These are phyloP conservation scores for Hanseniaspora taiwanica DNA, from an alignment of 805 yeast species.

Conservation along the genomic window DNA sequence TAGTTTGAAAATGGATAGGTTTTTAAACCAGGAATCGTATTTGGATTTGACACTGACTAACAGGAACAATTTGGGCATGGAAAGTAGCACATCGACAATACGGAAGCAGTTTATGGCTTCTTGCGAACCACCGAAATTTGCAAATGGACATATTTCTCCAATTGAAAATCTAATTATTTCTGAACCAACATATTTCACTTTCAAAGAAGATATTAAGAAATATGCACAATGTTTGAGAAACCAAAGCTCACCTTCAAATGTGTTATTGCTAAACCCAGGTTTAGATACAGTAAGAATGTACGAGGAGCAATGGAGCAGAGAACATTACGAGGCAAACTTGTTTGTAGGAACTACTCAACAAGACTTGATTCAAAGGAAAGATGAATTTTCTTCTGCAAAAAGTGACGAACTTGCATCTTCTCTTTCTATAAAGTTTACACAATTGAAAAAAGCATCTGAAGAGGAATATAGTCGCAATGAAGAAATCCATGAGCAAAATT, in stretches of 20 bases:
- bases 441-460: neutral
- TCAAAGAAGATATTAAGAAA: conserved; percentile 36
- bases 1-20: conserved; percentile 29
- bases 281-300: conserved; percentile 46
- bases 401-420: neutral
- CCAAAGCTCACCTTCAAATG: conserved; percentile 28
- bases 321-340: conserved; percentile 36
- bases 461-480: neutral
- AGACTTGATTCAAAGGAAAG: neutral
- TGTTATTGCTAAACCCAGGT: conserved; percentile 58
- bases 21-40: conserved; percentile 28
- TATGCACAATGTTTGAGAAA: conserved; percentile 28
- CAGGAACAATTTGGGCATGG: no score
- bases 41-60: conserved; percentile 18
- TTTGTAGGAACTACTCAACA: conserved; percentile 32
- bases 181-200: conserved; percentile 43
- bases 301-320: conserved; percentile 39
- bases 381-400: neutral
- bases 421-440: neutral
- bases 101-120: conserved; percentile 21
- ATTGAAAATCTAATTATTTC: conserved; percentile 46
- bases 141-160: conserved; percentile 18
- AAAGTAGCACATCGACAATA: conserved; percentile 5
- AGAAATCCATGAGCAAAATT: neutral
- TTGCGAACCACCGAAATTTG: conserved; percentile 18